Percentiles rank a stretch among this genome's conserved stretches.
These are phyloP conservation scores for Chimonanthus praecox DNA, from an alignment of 164 flowering plant genomes.

Conservation along the genomic window DNA sequence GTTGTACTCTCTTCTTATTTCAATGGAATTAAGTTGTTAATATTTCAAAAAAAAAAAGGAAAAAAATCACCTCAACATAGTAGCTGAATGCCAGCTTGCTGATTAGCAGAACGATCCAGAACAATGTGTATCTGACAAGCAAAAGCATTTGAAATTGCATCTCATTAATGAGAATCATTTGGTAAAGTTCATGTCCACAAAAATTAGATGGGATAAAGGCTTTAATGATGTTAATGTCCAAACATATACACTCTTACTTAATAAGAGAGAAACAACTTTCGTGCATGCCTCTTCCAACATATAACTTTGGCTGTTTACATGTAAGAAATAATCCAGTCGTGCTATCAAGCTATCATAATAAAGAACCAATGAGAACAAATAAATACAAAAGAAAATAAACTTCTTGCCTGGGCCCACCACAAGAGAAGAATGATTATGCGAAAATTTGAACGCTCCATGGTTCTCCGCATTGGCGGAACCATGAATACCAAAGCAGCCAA, in stretches of 20 bases:
- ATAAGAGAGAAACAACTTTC: constrained; percentile 79
- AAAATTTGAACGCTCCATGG: constrained; percentile 83
- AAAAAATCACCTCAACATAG: constrained; percentile 77
- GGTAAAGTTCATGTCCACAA: neutral
- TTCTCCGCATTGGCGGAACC: constrained; percentile 67
- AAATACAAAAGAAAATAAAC: constrained; percentile 4
- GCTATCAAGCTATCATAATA: neutral
- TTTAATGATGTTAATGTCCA: neutral
- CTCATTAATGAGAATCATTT: constrained; percentile 1
- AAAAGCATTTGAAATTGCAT: constrained; percentile 3
- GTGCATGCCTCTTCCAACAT: constrained; percentile 97
- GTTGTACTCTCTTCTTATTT: no score
- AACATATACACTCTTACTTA: constrained; percentile 50
- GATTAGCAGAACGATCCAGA: constrained; percentile 83
- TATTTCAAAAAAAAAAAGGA: neutral
- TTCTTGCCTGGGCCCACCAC: constrained; percentile 99
- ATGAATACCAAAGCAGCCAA: constrained; percentile 68
- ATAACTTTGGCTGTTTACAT: constrained; percentile 78
- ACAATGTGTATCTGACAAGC: constrained; percentile 67
- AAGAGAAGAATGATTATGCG: constrained; percentile 50
- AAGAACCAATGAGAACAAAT: neutral
- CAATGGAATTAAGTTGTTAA: no score
- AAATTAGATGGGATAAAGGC: no score
- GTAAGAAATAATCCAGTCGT: neutral
- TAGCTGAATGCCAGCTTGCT: constrained; percentile 96